phyloP scores from a whole-genome alignment of 768 basidiomycete species.

The Termitomyces sp. region DNA sequence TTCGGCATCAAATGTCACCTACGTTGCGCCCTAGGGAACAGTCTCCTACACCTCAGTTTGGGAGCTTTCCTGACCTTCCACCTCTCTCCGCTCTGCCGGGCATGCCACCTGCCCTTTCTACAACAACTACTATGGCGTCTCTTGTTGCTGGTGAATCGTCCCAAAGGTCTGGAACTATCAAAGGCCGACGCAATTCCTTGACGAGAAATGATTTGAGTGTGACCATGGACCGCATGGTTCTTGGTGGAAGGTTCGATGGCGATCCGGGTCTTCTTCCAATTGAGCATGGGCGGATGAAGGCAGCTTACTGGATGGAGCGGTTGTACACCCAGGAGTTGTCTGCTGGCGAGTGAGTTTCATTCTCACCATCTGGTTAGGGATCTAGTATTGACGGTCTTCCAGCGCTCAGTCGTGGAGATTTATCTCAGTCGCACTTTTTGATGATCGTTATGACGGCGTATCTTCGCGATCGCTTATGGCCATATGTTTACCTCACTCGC shows the following conservation, averaged over 20 bases:
- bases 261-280: slow-evolving; percentile 34
- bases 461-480: slow-evolving; percentile 47
- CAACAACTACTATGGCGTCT: slow-evolving; percentile 47
- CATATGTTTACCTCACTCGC: slow-evolving; percentile 44
- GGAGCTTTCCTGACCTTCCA: slow-evolving; percentile 34
- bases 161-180: slow-evolving; percentile 22
- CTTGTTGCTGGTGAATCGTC: slow-evolving; percentile 30
- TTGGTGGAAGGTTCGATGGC: slow-evolving; percentile 43
- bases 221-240: slow-evolving; percentile 64
- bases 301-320: slow-evolving; percentile 69
- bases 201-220: slow-evolving; percentile 51
- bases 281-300: slow-evolving; percentile 63
- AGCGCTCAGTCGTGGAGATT: slow-evolving; percentile 38
- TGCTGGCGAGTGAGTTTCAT: slow-evolving; percentile 41
- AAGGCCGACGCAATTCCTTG: slow-evolving; percentile 36
- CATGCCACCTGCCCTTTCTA: slow-evolving; percentile 48
- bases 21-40: slow-evolving; percentile 25
- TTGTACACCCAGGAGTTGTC: slow-evolving; percentile 45
- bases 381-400: slow-evolving; percentile 1
- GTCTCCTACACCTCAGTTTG: slow-evolving; percentile 27
- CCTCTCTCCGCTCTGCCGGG: slow-evolving; percentile 44
- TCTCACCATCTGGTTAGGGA: neutral
- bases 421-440: slow-evolving; percentile 58
- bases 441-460: slow-evolving; percentile 56
- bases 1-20: slow-evolving; percentile 32